Evolutionary conservation across 2,329 filamentous ascomycete species (phyloP).

Genomic region (Aspergillus vadensis): DNA sequence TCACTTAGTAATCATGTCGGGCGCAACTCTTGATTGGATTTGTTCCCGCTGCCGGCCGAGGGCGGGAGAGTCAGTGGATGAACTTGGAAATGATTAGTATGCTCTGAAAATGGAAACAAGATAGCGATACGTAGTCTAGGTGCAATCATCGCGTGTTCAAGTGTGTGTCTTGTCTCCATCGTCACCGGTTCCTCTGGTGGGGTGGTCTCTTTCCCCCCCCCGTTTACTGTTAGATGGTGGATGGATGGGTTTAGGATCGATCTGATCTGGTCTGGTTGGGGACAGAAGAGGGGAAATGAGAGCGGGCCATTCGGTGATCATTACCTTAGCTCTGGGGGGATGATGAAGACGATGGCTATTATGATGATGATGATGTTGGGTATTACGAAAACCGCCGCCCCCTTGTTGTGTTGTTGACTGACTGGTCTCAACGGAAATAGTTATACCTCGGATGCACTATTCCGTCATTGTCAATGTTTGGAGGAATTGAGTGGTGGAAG

Average conservation of each 20-base stretch:
- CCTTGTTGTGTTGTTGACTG: no score
- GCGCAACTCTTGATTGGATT: conserved; percentile 22
- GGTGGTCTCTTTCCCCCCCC: neutral
- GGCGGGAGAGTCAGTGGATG: neutral
- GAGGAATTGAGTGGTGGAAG: neutral
- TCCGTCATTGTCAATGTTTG: conserved; percentile 5
- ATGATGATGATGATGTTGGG: no score
- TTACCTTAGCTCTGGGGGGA: neutral
- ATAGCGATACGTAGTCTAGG: neutral
- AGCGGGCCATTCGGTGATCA: neutral
- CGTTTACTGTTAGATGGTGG: neutral
- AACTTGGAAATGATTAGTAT: neutral
- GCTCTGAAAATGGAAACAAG: conserved; percentile 13
- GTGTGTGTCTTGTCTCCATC: neutral
- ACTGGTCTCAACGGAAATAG: no score
- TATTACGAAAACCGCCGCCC: no score
- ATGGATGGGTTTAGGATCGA: conserved; percentile 3
- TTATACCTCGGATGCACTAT: neutral
- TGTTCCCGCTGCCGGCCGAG: conserved; percentile 28
- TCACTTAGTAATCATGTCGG: neutral
- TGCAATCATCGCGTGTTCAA: neutral
- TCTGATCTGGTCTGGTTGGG: neutral
- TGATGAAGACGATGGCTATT: no score
- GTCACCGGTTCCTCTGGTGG: conserved; percentile 6
- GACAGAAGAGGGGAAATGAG: neutral